Conservation (phyloP, 2,329 filamentous ascomycete species). For the Niveomyces coronatus region DNA sequence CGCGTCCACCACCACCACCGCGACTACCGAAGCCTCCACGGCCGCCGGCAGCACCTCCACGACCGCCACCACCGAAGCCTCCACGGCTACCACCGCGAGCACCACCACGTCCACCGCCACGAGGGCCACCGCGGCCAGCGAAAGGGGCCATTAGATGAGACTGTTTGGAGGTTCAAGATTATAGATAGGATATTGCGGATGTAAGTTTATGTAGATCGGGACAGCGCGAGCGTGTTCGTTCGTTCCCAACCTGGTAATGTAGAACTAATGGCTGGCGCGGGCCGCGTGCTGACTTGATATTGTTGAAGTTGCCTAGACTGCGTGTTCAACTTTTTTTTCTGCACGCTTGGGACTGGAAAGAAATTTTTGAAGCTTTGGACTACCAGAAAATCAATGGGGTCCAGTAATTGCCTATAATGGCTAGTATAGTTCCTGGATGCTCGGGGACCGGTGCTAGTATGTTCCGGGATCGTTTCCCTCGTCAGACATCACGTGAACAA, state of each 20-base stretch:
- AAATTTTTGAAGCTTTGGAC: conserved; percentile 29
- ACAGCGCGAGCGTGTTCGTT: no score
- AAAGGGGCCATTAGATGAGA: conserved; percentile 15
- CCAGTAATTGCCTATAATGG: conserved; percentile 5
- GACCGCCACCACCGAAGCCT: conserved; percentile 25
- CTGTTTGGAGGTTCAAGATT: conserved; percentile 3
- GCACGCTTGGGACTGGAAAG: conserved; percentile 16
- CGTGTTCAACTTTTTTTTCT: conserved; percentile 12
- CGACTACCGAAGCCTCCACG: conserved; percentile 21
- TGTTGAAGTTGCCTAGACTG: conserved; percentile 18
- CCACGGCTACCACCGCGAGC: conserved; percentile 24
- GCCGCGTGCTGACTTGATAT: conserved; percentile 9
- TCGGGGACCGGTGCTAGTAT: conserved; percentile 1
- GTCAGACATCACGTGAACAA: no score
- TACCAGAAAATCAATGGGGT: conserved; percentile 11
- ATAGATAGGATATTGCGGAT: conserved; percentile 12
- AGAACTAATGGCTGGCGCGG: conserved; percentile 2
- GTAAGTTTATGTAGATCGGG: no score
- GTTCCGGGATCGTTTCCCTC: no score
- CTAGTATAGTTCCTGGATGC: neutral
- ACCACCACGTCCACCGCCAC: conserved; percentile 20
- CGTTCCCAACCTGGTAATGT: no score
- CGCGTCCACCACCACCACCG: conserved; percentile 22
- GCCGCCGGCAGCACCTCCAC: conserved; percentile 24
- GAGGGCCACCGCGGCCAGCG: conserved; percentile 17